Evolutionary conservation across 306 rosid genomes (phyloP).

Genomic region (Comarum palustre): DNA sequence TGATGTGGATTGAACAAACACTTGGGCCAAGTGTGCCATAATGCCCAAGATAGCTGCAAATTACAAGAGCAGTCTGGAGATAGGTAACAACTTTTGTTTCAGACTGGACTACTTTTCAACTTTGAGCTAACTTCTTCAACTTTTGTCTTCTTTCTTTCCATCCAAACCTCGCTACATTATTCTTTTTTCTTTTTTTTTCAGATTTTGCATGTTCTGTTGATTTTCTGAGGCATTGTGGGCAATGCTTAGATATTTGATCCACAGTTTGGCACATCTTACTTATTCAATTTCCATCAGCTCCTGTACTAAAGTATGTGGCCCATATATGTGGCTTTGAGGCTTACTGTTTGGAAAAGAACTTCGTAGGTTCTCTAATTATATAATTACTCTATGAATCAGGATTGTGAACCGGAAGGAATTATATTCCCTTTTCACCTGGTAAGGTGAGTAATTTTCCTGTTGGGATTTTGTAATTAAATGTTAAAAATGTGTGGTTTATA

Average conservation of each 20-base stretch:
- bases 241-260: not conserved
- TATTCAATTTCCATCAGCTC: not conserved
- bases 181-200: not conserved
- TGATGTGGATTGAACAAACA: not conserved
- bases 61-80: not conserved
- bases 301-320: not conserved
- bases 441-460: not conserved
- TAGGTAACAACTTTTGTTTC: not conserved
- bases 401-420: not conserved
- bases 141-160: not conserved
- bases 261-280: not conserved
- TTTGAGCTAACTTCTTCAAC: not conserved
- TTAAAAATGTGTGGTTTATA: not conserved
- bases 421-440: not conserved
- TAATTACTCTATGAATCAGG: not conserved
- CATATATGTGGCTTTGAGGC: not conserved
- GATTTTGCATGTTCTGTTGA: not conserved
- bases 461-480: no score
- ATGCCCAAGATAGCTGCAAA: not conserved
- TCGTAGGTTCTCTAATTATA: not conserved
- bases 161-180: not conserved
- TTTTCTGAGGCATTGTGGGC: not conserved
- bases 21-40: not conserved
- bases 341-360: not conserved
- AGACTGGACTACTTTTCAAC: not conserved